Base-by-base conservation (phyloP, 2,329 filamentous ascomycete species). In the Ascosphaera apis region DNA sequence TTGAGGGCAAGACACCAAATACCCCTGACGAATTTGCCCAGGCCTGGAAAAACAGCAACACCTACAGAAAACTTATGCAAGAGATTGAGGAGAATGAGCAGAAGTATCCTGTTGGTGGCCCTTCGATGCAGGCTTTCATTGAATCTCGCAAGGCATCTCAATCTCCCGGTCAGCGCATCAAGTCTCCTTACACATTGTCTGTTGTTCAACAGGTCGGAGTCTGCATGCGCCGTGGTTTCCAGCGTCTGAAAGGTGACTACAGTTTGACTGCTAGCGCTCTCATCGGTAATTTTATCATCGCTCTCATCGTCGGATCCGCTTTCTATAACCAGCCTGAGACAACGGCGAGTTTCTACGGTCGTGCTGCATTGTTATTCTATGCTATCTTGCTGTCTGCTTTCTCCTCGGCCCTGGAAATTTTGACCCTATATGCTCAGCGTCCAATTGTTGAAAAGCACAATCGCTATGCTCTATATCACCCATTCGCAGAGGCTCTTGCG, bases 391-490 rank as follows among this genome's bases (percentile, higher is more conserved):
- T 88, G 61, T 91, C 88, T 53, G 81, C 80, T 33, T 88, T 91
- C 48, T 66, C 74, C 41, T 77, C 72, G 50, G 76, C 77, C 38
- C 66, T 88, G 28, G 81, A 88, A 53, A 67, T 92, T 50, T 56
- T 88, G 23, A 83, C 79, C 0, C 65, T 92, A 3, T 93, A 88
- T 50, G 70, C 79, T 2, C 83, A 92, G 66, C 76, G 84, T 27
- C 77, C 79, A 1, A 91, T 92, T 46, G 81, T 93, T 40, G 82
- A 92, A 51, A 92, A 92, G 52, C 84, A 93, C 46, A 60, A 66
- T 38, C 72, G 77, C 39, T 92, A 91, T 51, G 82, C 83, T 13
- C 65, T 92, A 13, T 91, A 92, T 47, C 84, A 91, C 48, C 82
- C 84, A 0, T 83, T 77, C 7, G 77, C 82, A 76, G 75, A 53